Base-by-base conservation (phyloP, 2,329 filamentous ascomycete species). In the Knoxdaviesia capensis region DNA sequence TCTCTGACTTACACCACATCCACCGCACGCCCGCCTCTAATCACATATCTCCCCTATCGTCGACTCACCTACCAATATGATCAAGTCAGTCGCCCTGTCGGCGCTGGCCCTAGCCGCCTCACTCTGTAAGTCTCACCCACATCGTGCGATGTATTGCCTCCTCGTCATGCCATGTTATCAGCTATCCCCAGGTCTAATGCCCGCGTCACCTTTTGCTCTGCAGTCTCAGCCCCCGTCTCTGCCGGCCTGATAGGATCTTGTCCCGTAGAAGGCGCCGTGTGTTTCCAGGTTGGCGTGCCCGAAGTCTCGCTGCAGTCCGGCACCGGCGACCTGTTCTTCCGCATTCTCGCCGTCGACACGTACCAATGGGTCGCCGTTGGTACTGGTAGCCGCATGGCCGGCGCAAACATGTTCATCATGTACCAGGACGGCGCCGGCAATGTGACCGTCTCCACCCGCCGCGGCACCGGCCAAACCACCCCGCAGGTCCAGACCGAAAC, bases 351-450 rank as follows among this genome's bases (percentile, higher is more conserved):
- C 4, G 68, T 70, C 1, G 60, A 61, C 2, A 58, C 56, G 5
- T 68, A 68, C 51, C 50, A 54, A 45, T 80, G 75, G 75, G 62
- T 75, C 10, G 68, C 62, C 6, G 58, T 78, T 11, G 75, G 71
- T 31, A 70, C 69, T 32, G 75, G 75, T 38, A 49, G 51, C 0
- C 45, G 47, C 36, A 80, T 80, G 75, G 36, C 53, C 9, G 68
- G 64, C 32, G 54, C 74, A 40, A 68, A 74, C 52, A 75, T 79
- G 44, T 77, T 80, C 51, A 48, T 80, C 50, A 61, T 78, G 48
- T 80, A 80, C 54, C 57, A 68, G 38, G 63, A 74, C 47, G 70
- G 71, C 45, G 48, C 49, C 4, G 67, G 68, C 46, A 77, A 78
- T 51, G 62, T 79, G 29, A 80, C 75, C 1, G 52, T 79, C 42